These are phyloP conservation scores for Dipteronia dyeriana DNA, from an alignment of 345 rosid genomes.

Conservation along the genomic window DNA sequence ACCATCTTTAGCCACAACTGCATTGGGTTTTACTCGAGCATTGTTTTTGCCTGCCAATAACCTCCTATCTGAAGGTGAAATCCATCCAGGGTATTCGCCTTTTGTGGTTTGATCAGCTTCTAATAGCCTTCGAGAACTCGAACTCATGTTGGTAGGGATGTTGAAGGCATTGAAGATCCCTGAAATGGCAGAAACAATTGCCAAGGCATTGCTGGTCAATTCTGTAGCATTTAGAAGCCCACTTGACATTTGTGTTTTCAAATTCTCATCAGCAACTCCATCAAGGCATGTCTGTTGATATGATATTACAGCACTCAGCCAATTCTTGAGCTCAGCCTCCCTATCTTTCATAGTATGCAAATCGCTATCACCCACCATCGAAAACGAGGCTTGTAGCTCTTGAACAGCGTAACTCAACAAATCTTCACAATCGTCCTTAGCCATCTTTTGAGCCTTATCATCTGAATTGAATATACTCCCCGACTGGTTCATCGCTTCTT, in stretches of 20 bases:
- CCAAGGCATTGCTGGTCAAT: constrained; percentile 49
- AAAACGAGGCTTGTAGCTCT: constrained; percentile 44
- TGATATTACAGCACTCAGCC: constrained; percentile 49
- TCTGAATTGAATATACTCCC: not conserved
- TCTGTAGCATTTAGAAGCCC: constrained; percentile 37
- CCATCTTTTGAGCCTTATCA: constrained; percentile 34
- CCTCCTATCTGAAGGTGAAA: constrained; percentile 37
- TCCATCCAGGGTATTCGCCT: constrained; percentile 37
- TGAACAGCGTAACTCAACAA: constrained; percentile 39
- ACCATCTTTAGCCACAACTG: constrained; percentile 54
- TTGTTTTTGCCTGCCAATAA: constrained; percentile 27
- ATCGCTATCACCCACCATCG: constrained; percentile 35
- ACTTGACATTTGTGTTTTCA: constrained; percentile 17
- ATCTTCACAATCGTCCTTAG: constrained; percentile 49
- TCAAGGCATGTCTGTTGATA: constrained; percentile 48
- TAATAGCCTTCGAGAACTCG: constrained; percentile 22
- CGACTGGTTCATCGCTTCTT: constrained; percentile 27
- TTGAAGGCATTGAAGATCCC: constrained; percentile 31
- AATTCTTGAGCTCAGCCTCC: constrained; percentile 38
- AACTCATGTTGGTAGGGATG: constrained; percentile 9
- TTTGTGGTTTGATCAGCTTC: not conserved
- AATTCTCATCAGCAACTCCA: constrained; percentile 24
- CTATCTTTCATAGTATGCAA: constrained; percentile 28
- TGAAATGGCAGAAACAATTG: constrained; percentile 38
- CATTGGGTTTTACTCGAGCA: constrained; percentile 31